phyloP scores from a whole-genome alignment of 78 protist genomes.

The Salpingoeca rosetta region DNA sequence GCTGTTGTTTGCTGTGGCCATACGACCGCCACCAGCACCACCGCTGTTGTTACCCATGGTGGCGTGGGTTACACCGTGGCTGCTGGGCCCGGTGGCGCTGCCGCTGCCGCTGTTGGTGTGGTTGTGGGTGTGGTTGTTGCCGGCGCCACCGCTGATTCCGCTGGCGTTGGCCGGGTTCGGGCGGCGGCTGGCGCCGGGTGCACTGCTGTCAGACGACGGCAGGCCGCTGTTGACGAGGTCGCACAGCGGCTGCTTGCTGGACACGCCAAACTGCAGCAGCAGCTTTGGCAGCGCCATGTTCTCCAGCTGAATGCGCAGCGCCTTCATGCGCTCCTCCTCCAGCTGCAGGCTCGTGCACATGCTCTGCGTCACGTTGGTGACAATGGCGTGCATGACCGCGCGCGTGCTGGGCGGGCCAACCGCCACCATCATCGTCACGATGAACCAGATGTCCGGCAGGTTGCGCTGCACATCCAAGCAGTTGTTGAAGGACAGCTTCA shows the following conservation, averaged over 20 bases:
- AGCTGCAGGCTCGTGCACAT: slow-evolving; percentile 33
- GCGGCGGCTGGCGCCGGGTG: not conserved
- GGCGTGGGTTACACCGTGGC: too few relatives aligned
- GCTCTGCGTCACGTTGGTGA: slow-evolving; percentile 48
- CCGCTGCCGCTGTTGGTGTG: too few relatives aligned
- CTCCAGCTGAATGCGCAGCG: slow-evolving; percentile 11
- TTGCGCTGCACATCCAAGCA: slow-evolving; percentile 24
- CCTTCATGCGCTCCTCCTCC: not conserved
- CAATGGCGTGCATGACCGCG: slow-evolving; percentile 21
- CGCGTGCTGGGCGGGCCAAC: slow-evolving; percentile 30
- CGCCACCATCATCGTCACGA: slow-evolving; percentile 11
- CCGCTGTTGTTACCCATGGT: not conserved
- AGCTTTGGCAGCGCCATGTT: slow-evolving; percentile 27
- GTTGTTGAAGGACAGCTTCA: slow-evolving; percentile 45
- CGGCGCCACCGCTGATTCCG: not conserved
- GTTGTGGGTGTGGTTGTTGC: too few relatives aligned
- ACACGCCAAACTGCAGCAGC: slow-evolving; percentile 38
- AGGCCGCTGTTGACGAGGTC: not conserved
- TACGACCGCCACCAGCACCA: not conserved
- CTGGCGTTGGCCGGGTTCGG: not conserved
- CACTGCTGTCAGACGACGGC: not conserved
- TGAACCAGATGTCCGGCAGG: slow-evolving; percentile 40
- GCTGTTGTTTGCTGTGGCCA: too few relatives aligned
- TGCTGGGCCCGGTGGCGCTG: not conserved
- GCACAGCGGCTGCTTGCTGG: not conserved